phyloP scores from a whole-genome alignment of 2,329 filamentous ascomycete genomes.

The Arthroderma uncinatum region DNA sequence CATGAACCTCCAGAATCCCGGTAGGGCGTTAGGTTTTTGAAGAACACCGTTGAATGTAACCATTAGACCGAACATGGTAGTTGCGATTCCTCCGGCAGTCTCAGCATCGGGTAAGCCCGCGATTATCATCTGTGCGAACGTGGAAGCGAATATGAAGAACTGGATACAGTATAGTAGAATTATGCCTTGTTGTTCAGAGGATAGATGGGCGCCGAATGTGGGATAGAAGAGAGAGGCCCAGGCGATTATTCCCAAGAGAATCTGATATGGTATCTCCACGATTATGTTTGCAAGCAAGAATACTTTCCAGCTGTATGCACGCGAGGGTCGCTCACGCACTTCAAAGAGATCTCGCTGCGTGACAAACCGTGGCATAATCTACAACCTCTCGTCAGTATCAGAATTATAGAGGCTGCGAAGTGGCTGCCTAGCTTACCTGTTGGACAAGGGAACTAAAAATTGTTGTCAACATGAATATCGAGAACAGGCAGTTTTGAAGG shows the following conservation, averaged over 20 bases:
- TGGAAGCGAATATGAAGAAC: slow-evolving; percentile 71
- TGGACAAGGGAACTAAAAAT: slow-evolving; percentile 46
- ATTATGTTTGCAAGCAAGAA: slow-evolving; percentile 76
- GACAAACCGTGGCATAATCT: slow-evolving; percentile 69
- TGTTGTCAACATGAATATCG: slow-evolving; percentile 63
- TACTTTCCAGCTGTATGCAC: slow-evolving; percentile 73
- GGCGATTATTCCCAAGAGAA: slow-evolving; percentile 60
- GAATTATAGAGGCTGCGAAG: slow-evolving; percentile 42
- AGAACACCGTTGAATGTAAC: slow-evolving; percentile 67
- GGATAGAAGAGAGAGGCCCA: slow-evolving; percentile 81
- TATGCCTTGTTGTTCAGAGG: slow-evolving; percentile 59
- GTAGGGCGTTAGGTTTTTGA: slow-evolving; percentile 50
- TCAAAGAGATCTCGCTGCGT: slow-evolving; percentile 73
- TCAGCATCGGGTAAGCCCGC: slow-evolving; percentile 65
- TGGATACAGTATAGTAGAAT: slow-evolving; percentile 66
- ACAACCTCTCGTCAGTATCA: slow-evolving; percentile 7
- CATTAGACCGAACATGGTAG: slow-evolving; percentile 60
- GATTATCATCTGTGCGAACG: slow-evolving; percentile 69
- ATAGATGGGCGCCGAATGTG: slow-evolving; percentile 49
- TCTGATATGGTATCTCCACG: slow-evolving; percentile 78
- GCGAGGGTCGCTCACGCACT: slow-evolving; percentile 71
- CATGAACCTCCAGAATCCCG: slow-evolving; percentile 75
- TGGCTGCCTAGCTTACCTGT: slow-evolving; percentile 41
- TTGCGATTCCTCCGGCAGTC: slow-evolving; percentile 63
- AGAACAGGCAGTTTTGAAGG: slow-evolving; percentile 76